These are phyloP conservation scores for Rhododendron ferrugineum DNA, from an alignment of 148 eudicot species.

Conservation along the genomic window DNA sequence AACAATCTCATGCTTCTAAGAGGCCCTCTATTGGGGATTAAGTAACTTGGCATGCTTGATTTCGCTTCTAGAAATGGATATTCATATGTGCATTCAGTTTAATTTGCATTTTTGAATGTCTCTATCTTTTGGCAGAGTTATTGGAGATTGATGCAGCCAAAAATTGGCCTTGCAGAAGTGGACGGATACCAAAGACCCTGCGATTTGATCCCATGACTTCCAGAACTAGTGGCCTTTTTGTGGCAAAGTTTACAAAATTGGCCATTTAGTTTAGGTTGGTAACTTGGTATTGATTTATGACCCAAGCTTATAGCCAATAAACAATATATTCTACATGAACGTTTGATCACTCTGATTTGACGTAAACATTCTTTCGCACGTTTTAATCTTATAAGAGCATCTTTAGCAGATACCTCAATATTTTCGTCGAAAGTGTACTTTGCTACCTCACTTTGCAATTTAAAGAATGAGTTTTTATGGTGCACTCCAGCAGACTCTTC, in stretches of 20 bases:
- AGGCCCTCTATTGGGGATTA: not conserved
- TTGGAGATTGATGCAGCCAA: conserved; percentile 57
- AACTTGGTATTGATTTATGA: not conserved
- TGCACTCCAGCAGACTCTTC: not conserved
- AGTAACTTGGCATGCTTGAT: not conserved
- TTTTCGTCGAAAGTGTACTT: too few species aligned
- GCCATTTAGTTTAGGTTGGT: conserved; percentile 5
- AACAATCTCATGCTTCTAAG: not conserved
- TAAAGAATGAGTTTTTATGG: not conserved
- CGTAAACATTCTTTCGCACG: not conserved
- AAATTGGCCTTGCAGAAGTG: conserved; percentile 83
- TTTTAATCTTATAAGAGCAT: too few species aligned
- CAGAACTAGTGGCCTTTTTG: conserved; percentile 66
- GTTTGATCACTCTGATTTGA: not conserved
- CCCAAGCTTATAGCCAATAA: not conserved
- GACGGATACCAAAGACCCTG: conserved; percentile 59
- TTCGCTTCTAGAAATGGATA: not conserved
- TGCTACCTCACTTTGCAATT: not conserved
- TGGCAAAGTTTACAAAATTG: conserved; percentile 62
- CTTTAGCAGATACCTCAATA: too few species aligned
- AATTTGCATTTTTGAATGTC: not conserved
- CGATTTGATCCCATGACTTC: conserved; percentile 91
- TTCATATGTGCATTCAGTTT: not conserved
- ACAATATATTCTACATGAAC: not conserved
- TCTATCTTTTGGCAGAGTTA: conserved; percentile 50